These are phyloP conservation scores for Cadophora malorum DNA, from an alignment of 2,329 filamentous ascomycete genomes.

Conservation along the genomic window DNA sequence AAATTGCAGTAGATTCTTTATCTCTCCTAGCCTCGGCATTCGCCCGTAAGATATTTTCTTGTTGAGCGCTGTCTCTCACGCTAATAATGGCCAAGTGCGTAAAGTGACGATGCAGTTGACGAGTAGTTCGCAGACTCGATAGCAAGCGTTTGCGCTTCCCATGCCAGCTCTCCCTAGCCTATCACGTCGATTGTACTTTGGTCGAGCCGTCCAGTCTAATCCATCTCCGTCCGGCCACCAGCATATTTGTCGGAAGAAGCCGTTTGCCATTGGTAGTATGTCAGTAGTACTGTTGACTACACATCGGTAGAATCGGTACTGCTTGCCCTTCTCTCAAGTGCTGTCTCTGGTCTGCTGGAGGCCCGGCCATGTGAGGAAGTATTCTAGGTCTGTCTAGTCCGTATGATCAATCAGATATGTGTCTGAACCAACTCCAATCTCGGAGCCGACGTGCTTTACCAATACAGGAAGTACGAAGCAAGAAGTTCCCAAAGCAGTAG, in stretches of 20 bases:
- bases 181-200: neutral
- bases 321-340: neutral
- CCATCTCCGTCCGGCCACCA: neutral
- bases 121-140: slow-evolving; percentile 6
- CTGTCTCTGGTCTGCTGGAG: neutral
- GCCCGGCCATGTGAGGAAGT: neutral
- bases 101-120: neutral
- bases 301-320: neutral
- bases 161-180: neutral
- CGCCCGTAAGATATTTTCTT: neutral
- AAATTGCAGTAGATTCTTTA: neutral
- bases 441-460: neutral
- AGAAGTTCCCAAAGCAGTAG: neutral
- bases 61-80: neutral
- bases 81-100: neutral
- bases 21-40: slow-evolving; percentile 11
- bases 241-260: neutral
- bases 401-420: neutral
- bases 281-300: neutral
- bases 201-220: neutral
- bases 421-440: neutral
- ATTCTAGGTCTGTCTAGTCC: neutral
- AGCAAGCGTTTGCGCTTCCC: slow-evolving; percentile 1
- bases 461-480: neutral
- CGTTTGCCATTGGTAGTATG: neutral